Base-by-base conservation (phyloP, 768 basidiomycete genomes). In the Podaxis mareebaensis region DNA sequence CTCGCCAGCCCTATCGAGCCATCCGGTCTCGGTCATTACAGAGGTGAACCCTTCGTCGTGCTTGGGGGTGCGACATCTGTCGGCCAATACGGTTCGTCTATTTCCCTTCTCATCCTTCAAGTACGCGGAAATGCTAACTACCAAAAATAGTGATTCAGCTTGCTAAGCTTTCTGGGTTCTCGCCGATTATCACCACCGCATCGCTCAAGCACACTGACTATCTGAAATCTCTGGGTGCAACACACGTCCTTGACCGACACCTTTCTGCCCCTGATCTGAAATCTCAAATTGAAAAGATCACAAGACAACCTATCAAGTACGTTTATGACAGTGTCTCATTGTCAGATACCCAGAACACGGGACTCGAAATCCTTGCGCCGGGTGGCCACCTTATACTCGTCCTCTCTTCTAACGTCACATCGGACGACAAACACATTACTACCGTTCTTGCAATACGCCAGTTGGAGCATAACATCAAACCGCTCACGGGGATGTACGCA, bases 221-320 rank as follows among this genome's bases (percentile, higher is more conserved):
- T n/a, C 71, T 81, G 51, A 74, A 75, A 65, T 72, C 72, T 1
- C 70, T 82, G 20, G 80, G 81, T 6, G 80, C 78, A 5, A 80
- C 79, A 1, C 60, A 78, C 26, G 70, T 81, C 28, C 64, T 81
- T 38, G 74, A 79, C 55, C 66, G 72, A 3, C 64, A 67, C 17
- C 61, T 67, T 67, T 52, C 66, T 2, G n/a, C 61, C 8, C n/a
- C 38, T 1, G 49, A 60, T 3, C 59, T 78, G 66, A 55, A 58
- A 10, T 58, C 58, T 0, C 66, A 70, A 49, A 66, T 75, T 42
- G 59, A 26, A 70, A 77, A 65, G n/a, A 66, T 75, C n/a, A 70
- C 70, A 1, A 51, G 30, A 1, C n/a, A 58, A 13, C 69, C 69
- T 0, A 68, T 77, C 28, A 52, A 68, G 30, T 61, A 68, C 36